Evolutionary conservation across 139 green algal species (phyloP), one percentile per base, ranked within the genome.

Genomic region (Trebouxia sp.): DNA sequence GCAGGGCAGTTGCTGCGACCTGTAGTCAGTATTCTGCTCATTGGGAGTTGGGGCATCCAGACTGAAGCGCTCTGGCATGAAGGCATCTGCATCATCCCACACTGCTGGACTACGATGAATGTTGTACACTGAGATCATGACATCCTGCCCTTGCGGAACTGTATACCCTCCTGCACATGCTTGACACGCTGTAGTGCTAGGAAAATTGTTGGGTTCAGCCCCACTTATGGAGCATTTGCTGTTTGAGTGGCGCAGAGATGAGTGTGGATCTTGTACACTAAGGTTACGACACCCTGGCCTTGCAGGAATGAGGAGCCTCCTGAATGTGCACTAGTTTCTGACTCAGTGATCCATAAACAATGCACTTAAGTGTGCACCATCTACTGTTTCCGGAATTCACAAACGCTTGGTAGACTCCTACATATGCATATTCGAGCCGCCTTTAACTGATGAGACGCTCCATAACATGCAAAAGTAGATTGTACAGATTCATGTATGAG

Each of bases 61-160:
- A 0, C 90, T 88, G 81, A 99, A 99, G 9, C 97, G 89, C 91
- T 98, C 93, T 0, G 97, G 97, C 26, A 90, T 70, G 85, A 99
- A 99, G 6, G 87, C 88, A 41, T 98, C 87, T 1, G 95, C 88
- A 30, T 90, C 66, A 15, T 97, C 94, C 91, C 92, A 95, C 30
- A 95, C 92, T 38, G 79, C 80, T 65, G 84, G 90, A 11, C 85
- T 94, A 84, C 92, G 93, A 85, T 99, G 96, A 48, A 99, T 94
- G 90, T 99, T 99, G 90, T 99, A 99, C 2, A 99, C 91, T 55
- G 77, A 89, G 78, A 99, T 97, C 91, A 99, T 97, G 15, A 99
- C 89, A 83, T 99, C 97, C 85, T 99, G 97, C 0, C 90, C 90
- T 65, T 82, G 79, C 0, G 89, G 89, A 37, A 97, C 90, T 15